Evolutionary conservation across 2,329 filamentous ascomycete species (phyloP).

Genomic region (Tolypocladium capitatum): DNA sequence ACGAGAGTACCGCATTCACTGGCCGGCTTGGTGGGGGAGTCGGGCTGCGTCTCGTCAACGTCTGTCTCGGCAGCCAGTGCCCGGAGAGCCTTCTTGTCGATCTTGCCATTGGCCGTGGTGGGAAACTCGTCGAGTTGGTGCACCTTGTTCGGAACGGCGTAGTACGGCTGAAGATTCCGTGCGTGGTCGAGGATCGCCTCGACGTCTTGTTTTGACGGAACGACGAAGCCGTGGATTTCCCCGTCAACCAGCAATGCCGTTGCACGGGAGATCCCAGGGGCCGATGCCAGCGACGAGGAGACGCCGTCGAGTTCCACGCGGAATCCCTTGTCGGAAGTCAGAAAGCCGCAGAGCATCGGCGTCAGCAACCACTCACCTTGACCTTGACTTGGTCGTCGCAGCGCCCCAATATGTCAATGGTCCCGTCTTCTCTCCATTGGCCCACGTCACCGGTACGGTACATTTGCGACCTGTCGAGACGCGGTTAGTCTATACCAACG

Average conservation of each 20-base stretch:
- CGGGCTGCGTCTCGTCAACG: conserved; percentile 1
- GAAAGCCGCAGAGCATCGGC: background rate
- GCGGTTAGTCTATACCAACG: conserved; percentile 2
- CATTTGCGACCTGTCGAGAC: conserved; percentile 28
- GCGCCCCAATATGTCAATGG: conserved; percentile 40
- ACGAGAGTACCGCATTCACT: conserved; percentile 10
- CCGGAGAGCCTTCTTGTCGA: conserved; percentile 35
- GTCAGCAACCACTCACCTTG: conserved; percentile 23
- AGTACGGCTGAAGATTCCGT: conserved; percentile 35
- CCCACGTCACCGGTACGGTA: conserved; percentile 49
- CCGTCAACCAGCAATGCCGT: conserved; percentile 33
- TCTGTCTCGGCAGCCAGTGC: conserved; percentile 14
- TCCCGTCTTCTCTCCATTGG: conserved; percentile 38
- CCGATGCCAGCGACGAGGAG: conserved; percentile 32
- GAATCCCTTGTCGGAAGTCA: conserved; percentile 29
- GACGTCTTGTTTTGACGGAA: conserved; percentile 19
- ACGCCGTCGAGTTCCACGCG: conserved; percentile 48
- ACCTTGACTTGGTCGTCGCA: conserved; percentile 51
- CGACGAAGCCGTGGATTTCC: conserved; percentile 37
- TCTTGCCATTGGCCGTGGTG: conserved; percentile 41
- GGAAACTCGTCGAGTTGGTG: conserved; percentile 30
- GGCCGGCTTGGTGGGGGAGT: background rate
- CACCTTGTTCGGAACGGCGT: conserved; percentile 36
- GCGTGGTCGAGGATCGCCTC: conserved; percentile 26
- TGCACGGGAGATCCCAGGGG: conserved; percentile 31